Base-by-base conservation (phyloP, 805 yeast species). In the Yarrowia sp. region DNA sequence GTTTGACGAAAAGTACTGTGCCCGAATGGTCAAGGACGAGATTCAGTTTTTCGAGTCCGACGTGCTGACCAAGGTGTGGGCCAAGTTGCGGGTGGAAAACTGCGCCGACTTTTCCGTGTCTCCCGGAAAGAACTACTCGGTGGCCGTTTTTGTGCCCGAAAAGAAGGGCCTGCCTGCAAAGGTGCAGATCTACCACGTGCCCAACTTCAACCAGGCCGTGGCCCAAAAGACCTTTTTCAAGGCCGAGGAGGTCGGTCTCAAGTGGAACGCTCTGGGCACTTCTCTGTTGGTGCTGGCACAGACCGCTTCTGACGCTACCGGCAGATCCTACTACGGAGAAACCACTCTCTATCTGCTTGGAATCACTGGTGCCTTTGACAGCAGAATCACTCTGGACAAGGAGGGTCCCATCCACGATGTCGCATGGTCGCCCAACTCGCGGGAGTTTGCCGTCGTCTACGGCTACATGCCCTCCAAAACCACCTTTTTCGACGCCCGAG, bases 381-480 rank as follows among this genome's bases (percentile, higher is more conserved):
- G 92, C 64, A 83, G 97, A 72, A 92, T 95, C 71, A 83, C 86
- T 66, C 84, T 95, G 71, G 91, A 90, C 68, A 87, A 90, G 71
- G 97, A 92, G 73, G 98, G 98, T 33, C 98, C 99, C 49, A 92
- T 95, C 70, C 98, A 95, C 78, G 99, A 95, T 76, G 90, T 93
- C 67, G 87, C 95, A 22, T 95, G 99, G 99, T 89, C 96, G 26
- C 97, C 98, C 66, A 85, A 92, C 61, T 90, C 97, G 19, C 84
- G 97, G 70, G 98, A 95, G 78, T 96, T 95, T 80, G 98, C 97
- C 67, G 99, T 95, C 48, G 91, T 90, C 65, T 92, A 92, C 74
- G 99, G 99, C 33, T 92, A 85, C 78, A 95, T 95, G 98, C 99
- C 99, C 2, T 90, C 97, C 30, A 88, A 89, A 72, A 92, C 98